Evolutionary conservation across 2,329 filamentous ascomycete species (phyloP).

Genomic region (Erysiphe neolycopersici): DNA sequence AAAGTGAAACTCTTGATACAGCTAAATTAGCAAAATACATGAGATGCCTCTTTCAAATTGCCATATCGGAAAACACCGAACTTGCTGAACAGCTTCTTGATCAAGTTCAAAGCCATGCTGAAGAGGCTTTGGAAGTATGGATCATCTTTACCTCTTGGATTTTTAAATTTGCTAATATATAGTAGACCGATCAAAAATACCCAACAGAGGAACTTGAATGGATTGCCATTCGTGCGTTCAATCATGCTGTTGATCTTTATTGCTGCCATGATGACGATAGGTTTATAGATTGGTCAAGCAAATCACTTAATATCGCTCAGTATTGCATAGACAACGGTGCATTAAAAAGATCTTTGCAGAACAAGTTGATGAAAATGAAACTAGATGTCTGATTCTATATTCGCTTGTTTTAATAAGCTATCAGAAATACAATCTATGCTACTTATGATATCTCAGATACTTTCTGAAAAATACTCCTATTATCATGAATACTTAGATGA

Average conservation of each 20-base stretch:
- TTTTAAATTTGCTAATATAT: background rate
- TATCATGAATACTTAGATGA: no score
- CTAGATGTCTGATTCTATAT: slow-evolving; percentile 5
- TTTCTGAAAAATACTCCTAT: no score
- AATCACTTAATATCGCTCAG: slow-evolving; percentile 13
- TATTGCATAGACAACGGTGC: slow-evolving; percentile 10
- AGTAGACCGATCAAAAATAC: slow-evolving; percentile 22
- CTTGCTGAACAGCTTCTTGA: slow-evolving; percentile 33
- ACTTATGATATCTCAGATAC: no score
- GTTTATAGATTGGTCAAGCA: slow-evolving; percentile 19
- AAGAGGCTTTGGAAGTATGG: slow-evolving; percentile 21
- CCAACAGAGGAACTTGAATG: slow-evolving; percentile 46
- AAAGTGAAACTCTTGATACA: slow-evolving; percentile 25
- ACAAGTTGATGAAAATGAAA: slow-evolving; percentile 9
- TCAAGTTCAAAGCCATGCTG: slow-evolving; percentile 29
- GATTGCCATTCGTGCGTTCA: slow-evolving; percentile 44
- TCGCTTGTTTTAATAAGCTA: background rate
- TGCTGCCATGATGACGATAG: slow-evolving; percentile 24
- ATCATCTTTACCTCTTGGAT: background rate
- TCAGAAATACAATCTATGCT: no score
- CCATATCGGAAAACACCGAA: slow-evolving; percentile 24
- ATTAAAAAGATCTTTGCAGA: slow-evolving; percentile 9
- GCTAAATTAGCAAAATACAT: slow-evolving; percentile 47
- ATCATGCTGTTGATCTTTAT: slow-evolving; percentile 42
- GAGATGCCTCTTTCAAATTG: slow-evolving; percentile 45